A percentile compares a stretch with the other conserved stretches of the same genome.
Conservation (phyloP, 495 filamentous ascomycete species). For the Aspergillus nidulans region DNA sequence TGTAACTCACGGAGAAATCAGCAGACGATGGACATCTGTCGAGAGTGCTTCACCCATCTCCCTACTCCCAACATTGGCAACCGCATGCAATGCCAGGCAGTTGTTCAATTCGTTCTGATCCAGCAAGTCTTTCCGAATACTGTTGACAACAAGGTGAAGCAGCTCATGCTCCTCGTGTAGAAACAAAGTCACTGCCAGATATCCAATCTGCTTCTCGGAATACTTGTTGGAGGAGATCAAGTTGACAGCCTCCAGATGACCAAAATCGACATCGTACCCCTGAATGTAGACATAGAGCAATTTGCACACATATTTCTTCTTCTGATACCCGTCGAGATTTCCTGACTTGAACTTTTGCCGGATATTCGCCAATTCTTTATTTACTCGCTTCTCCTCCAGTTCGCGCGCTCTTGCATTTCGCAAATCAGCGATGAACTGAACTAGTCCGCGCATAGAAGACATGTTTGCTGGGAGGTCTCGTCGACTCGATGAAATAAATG, state of each 20-base stretch:
- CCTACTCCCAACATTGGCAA: conserved; percentile 93
- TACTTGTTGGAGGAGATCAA: conserved; percentile 95
- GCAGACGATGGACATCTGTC: conserved; percentile 83
- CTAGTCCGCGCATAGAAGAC: conserved; percentile 82
- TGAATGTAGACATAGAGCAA: conserved; percentile 99
- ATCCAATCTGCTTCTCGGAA: conserved; percentile 99
- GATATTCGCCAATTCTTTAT: conserved; percentile 99
- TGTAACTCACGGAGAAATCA: conserved; percentile 85
- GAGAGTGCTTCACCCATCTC: conserved; percentile 97
- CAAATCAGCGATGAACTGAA: conserved; percentile 97
- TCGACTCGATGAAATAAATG: background rate
- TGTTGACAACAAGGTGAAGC: conserved; percentile 94
- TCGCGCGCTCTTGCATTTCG: conserved; percentile 92
- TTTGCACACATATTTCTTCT: conserved; percentile 99
- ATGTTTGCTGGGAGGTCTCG: conserved; percentile 20
- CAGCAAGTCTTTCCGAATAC: conserved; percentile 91
- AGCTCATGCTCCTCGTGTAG: conserved; percentile 96
- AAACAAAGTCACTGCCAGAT: conserved; percentile 95
- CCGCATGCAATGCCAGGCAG: conserved; percentile 95
- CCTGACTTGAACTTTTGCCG: conserved; percentile 74
- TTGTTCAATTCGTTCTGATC: conserved; percentile 97
- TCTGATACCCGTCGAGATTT: conserved; percentile 89
- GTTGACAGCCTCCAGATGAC: conserved; percentile 96
- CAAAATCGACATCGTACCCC: conserved; percentile 99
- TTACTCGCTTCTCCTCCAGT: conserved; percentile 97